Conservation (phyloP, 495 filamentous ascomycete genomes). For the Trichocladium uniseriatum region DNA sequence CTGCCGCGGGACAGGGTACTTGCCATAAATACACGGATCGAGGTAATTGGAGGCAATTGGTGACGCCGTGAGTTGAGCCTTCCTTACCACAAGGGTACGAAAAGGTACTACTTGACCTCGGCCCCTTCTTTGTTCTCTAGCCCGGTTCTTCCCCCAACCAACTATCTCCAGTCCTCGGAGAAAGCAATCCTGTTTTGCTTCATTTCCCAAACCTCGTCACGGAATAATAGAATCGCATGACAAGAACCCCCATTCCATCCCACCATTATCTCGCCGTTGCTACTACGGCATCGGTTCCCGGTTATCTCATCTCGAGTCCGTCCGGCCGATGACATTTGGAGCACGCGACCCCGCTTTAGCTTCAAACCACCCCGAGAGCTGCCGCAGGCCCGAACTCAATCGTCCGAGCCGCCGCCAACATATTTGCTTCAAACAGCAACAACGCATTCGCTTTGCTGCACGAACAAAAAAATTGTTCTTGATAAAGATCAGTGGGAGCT, state of each 20-base stretch:
- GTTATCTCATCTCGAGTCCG: conserved; percentile 2
- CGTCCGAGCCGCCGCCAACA: not conserved
- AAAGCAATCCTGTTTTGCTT: not conserved
- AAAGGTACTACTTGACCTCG: not conserved
- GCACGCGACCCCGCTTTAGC: conserved; percentile 22
- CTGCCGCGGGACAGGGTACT: not conserved
- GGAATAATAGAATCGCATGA: not conserved
- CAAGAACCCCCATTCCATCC: not conserved
- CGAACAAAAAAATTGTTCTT: not conserved
- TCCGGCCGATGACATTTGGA: conserved; percentile 4
- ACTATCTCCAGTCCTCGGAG: not conserved
- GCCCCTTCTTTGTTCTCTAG: not conserved
- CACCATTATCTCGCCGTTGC: not conserved
- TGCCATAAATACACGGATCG: not conserved
- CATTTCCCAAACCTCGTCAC: not conserved
- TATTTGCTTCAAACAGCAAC: not conserved
- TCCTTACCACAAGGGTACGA: no score
- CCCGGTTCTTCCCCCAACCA: not conserved
- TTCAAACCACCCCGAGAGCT: not conserved
- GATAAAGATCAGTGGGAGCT: no score
- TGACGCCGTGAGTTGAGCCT: not conserved
- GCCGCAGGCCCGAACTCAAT: not conserved
- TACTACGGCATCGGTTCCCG: conserved; percentile 2
- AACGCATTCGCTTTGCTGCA: not conserved
- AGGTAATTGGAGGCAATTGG: no score